Evolutionary conservation across 257 asterid genomes (phyloP).

Genomic region (Coffea eugenioides): DNA sequence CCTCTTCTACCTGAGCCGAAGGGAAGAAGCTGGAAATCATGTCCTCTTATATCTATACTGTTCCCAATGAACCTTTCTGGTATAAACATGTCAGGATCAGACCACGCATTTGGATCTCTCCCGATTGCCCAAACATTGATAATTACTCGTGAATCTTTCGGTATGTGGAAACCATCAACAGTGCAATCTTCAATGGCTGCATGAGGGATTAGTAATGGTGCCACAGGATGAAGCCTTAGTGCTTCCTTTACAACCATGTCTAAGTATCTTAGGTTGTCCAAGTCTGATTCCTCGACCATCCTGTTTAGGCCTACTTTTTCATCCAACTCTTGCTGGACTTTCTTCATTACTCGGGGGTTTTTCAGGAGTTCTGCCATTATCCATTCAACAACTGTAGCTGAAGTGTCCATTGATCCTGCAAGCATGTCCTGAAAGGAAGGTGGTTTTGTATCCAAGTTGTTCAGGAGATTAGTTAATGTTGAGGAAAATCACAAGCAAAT

Average conservation of each 20-base stretch:
- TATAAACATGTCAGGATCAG: slow-evolving; percentile 39
- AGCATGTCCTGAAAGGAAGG: slow-evolving; percentile 46
- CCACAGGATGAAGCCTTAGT: slow-evolving; percentile 50
- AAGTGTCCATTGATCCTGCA: slow-evolving; percentile 47
- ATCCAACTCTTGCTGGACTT: slow-evolving; percentile 45
- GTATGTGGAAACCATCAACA: slow-evolving; percentile 35
- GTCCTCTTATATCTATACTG: slow-evolving; percentile 42
- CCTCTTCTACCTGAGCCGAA: slow-evolving; percentile 58
- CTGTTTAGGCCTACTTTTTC: slow-evolving; percentile 42
- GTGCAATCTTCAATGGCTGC: slow-evolving; percentile 39
- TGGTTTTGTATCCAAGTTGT: background rate
- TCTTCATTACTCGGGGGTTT: slow-evolving; percentile 39
- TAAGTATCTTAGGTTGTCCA: slow-evolving; percentile 40
- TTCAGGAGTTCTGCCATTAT: slow-evolving; percentile 40
- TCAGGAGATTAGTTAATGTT: background rate
- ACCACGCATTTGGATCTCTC: slow-evolving; percentile 48
- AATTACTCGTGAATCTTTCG: slow-evolving; percentile 40
- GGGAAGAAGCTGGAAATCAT: slow-evolving; percentile 50
- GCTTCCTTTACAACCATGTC: slow-evolving; percentile 53
- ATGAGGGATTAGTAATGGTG: slow-evolving; percentile 50
- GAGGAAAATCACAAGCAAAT: background rate
- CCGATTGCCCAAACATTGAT: slow-evolving; percentile 45
- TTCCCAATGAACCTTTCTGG: slow-evolving; percentile 54
- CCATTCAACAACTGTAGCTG: slow-evolving; percentile 51
- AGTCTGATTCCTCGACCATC: slow-evolving; percentile 52